Base-by-base conservation (phyloP, 2,329 filamentous ascomycete genomes). In the Fusarium dimerum region DNA sequence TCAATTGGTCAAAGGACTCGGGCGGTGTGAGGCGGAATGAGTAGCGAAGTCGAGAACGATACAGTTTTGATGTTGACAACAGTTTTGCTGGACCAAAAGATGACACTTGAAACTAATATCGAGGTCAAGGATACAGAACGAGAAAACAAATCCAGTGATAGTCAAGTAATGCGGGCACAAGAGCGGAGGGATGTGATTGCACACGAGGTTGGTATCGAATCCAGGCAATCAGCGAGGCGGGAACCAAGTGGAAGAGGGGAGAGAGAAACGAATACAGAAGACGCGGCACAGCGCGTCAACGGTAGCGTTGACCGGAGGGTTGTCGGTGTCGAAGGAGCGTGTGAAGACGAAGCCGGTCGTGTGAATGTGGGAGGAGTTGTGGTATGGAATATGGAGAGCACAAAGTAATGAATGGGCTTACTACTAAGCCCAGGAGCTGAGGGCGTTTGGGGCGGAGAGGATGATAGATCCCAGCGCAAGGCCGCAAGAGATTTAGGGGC, bases 261-360 rank as follows among this genome's bases (percentile, higher is more conserved):
- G 54, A 57, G 48, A 55, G 57, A 60, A 57, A 50, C 56, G 50
- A 52, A 51, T 49, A 49, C 54, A 57, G 50, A 50, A 52, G 53
- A 57, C 61, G 63, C 63, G 54, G 62, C 62, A 55, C 62, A 55
- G 61, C 62, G 62, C 62, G 59, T 61, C 51, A 58, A 53, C 55
- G 60, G 47, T 52, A 45, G 52, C 52, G 61, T 56, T 42, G 52
- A 52, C 48, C 40, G 45, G 45, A 43, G 45, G 45, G 52, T 55
- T 43, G 48, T 45, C 47, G 54, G 42, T 41, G 47, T 50, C 57
- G 63, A 66, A 66, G 60, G 63, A 66, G 63, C 61, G 63, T 66
- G 56, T 51, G 56, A 56, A 66, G 56, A 61, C 60, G 63, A 66
- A 60, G 63, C 63, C 63, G 53, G 63, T 64, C 60, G 63, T 63